These are phyloP conservation scores for Xylaria hypoxylon DNA, from an alignment of 2,329 filamentous ascomycete species.

Conservation along the genomic window DNA sequence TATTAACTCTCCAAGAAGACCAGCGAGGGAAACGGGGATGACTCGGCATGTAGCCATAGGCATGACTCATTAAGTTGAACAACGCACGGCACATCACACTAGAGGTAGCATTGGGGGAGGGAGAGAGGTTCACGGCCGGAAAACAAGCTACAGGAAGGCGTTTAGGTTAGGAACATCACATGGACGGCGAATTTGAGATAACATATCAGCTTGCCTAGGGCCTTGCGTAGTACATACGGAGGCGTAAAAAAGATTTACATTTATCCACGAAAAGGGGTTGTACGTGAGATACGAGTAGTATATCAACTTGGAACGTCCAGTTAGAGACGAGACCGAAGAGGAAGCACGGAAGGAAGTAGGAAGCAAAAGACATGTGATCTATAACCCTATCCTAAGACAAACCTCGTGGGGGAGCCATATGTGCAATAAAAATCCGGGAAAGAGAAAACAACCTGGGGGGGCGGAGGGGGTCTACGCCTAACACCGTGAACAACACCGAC, in stretches of 20 bases:
- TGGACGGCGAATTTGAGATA: neutral
- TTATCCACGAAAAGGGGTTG: no score
- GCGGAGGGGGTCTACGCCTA: conserved; percentile 40
- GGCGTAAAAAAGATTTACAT: neutral
- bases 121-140: neutral
- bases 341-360: neutral
- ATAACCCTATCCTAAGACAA: conserved; percentile 32
- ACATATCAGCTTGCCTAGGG: neutral
- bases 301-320: neutral
- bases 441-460: conserved; percentile 33
- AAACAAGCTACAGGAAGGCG: neutral
- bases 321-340: neutral
- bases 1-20: neutral
- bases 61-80: neutral
- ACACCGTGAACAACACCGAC: conserved; percentile 40
- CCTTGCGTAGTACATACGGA: neutral
- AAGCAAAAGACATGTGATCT: conserved; percentile 4
- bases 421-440: conserved; percentile 11
- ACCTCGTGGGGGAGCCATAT: neutral
- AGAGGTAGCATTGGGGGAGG: neutral
- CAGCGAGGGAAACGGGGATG: neutral
- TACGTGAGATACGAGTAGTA: neutral
- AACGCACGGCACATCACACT: neutral
- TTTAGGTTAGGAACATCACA: neutral
- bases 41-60: neutral